Evolutionary conservation across 108 stramenopile genomes (phyloP).

Genomic region (Pinguiococcus pyrenoidosus): DNA sequence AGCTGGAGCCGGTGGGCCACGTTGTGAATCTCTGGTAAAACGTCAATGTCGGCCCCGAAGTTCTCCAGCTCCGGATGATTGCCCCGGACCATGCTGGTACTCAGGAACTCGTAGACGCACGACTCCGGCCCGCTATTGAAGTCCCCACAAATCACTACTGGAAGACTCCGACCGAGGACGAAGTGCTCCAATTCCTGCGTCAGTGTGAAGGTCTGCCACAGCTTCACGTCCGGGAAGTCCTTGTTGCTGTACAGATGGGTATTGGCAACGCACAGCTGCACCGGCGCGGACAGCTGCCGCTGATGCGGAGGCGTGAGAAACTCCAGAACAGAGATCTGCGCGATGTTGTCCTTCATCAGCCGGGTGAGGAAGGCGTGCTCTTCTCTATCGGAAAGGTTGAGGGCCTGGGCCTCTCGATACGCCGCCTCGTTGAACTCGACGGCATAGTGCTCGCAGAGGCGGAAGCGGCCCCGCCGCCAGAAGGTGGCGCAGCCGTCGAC

Average conservation of each 20-base stretch:
- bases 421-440: slow-evolving; percentile 94
- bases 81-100: slow-evolving; percentile 41
- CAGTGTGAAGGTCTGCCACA: slow-evolving; percentile 89
- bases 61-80: slow-evolving; percentile 78
- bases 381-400: slow-evolving; percentile 64
- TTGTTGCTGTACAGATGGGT: slow-evolving; percentile 98
- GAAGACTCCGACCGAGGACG: slow-evolving; percentile 60
- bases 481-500: slow-evolving; percentile 99
- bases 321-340: slow-evolving; percentile 85
- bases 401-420: slow-evolving; percentile 62
- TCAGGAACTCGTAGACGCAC: slow-evolving; percentile 84
- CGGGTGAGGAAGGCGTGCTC: slow-evolving; percentile 67
- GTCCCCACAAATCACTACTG: slow-evolving; percentile 87
- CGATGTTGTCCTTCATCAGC: slow-evolving; percentile 91
- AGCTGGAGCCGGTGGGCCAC: slow-evolving; percentile 69
- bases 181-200: slow-evolving; percentile 81
- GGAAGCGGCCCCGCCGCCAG: slow-evolving; percentile 79
- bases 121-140: slow-evolving; percentile 93
- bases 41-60: slow-evolving; percentile 17
- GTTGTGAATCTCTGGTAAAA: neutral
- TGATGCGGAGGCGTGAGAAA: slow-evolving; percentile 51
- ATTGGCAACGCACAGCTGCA: slow-evolving; percentile 86
- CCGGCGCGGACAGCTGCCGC: slow-evolving; percentile 26
- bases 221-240: slow-evolving; percentile 92
- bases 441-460: slow-evolving; percentile 78